phyloP scores from a whole-genome alignment of 768 basidiomycete genomes.

The Tylopilus subfusipes region DNA sequence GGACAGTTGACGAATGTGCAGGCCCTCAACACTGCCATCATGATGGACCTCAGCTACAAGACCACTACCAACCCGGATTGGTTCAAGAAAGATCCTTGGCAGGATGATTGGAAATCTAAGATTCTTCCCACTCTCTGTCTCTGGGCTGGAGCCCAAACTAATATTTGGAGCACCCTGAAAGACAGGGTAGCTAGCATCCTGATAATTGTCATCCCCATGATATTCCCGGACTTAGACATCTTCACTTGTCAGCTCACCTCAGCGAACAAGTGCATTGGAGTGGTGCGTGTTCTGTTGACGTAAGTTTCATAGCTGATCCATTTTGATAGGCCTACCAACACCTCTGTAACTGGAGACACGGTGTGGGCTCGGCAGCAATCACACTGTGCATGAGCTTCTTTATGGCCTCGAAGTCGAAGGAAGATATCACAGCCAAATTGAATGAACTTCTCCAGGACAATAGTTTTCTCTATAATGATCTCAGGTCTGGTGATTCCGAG shows the following conservation, averaged over 20 bases:
- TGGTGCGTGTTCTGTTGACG: not conserved
- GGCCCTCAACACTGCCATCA: too few species aligned
- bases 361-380: not conserved
- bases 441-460: not conserved
- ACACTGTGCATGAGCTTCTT: not conserved
- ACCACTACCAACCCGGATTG: not conserved
- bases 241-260: too few species aligned
- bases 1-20: too few species aligned
- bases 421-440: rapidly evolving
- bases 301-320: not conserved
- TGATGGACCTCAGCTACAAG: too few species aligned
- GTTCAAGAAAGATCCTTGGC: not conserved
- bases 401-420: not conserved
- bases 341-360: not conserved
- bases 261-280: not conserved
- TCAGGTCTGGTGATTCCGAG: not conserved
- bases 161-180: not conserved
- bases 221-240: too few species aligned
- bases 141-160: not conserved
- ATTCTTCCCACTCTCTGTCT: not conserved
- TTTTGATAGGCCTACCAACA: not conserved
- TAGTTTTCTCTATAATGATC: not conserved
- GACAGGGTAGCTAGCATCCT: not conserved
- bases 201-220: not conserved
- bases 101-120: not conserved